Evolutionary conservation across 192 early-diverging fungal species (phyloP).

Genomic region (Mortierella hygrophila): DNA sequence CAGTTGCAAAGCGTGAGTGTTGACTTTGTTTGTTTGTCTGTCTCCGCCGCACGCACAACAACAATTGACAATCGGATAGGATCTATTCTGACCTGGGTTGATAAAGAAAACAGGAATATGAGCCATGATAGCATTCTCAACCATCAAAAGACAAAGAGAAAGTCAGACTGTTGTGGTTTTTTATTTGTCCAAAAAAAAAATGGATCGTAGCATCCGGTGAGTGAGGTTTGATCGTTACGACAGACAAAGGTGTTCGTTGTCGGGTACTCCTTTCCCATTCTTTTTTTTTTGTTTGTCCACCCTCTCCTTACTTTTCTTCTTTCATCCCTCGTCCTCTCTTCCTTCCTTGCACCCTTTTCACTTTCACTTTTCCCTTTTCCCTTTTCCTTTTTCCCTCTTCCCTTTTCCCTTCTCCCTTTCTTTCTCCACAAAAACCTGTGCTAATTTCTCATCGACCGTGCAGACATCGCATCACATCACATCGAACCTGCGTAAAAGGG

Average conservation of each 20-base stretch:
- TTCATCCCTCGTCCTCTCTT: not conserved
- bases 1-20: not conserved
- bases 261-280: not conserved
- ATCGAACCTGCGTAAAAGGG: not conserved
- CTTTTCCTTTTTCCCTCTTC: not conserved
- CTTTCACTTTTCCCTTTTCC: not conserved
- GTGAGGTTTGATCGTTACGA: not conserved
- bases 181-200: not conserved
- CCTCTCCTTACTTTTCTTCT: not conserved
- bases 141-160: not conserved
- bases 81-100: slow-evolving; percentile 3
- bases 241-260: not conserved
- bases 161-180: not conserved
- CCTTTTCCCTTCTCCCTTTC: no score
- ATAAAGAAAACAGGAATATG: not conserved
- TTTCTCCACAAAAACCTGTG: not conserved
- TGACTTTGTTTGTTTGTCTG: no score
- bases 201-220: not conserved
- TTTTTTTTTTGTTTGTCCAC: not conserved
- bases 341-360: not conserved
- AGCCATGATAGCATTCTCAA: not conserved
- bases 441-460: not conserved
- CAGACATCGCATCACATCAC: not conserved
- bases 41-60: no score
- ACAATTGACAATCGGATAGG: not conserved